Percentiles rank a stretch among this genome's conserved stretches.
These are phyloP conservation scores for Vitis riparia DNA, from an alignment of 164 flowering plant genomes.

Conservation along the genomic window DNA sequence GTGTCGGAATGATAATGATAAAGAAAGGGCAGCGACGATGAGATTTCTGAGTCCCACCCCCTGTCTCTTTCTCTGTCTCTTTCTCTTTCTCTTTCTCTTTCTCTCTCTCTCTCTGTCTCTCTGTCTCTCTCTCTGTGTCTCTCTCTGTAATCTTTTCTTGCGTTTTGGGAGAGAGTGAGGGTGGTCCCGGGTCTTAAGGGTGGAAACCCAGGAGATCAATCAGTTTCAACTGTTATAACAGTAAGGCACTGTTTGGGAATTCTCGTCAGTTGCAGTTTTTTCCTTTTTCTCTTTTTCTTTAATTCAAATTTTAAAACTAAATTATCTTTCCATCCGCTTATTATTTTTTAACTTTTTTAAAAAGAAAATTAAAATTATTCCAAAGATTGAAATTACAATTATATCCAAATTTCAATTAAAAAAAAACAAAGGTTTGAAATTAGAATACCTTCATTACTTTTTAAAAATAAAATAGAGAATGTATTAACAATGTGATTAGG, in stretches of 20 bases:
- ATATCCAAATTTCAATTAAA: too few species aligned
- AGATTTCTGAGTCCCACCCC: neutral
- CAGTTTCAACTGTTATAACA: constrained; percentile 7
- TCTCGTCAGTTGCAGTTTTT: too few species aligned
- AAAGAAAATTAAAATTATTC: too few species aligned
- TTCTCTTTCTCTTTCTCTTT: neutral
- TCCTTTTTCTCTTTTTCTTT: too few species aligned
- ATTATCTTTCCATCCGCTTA: too few species aligned
- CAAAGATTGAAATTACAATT: too few species aligned
- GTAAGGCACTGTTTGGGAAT: constrained; percentile 10
- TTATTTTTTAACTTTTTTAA: too few species aligned
- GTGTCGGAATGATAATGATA: neutral
- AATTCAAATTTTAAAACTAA: too few species aligned
- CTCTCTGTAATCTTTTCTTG: neutral
- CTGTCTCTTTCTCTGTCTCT: neutral
- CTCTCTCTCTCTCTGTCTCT: constrained; percentile 1
- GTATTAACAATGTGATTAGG: too few species aligned
- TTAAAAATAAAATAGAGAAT: too few species aligned
- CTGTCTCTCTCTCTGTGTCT: neutral
- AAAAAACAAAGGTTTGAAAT: too few species aligned
- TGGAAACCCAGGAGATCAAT: constrained; percentile 11
- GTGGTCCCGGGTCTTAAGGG: constrained; percentile 42
- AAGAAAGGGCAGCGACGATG: neutral
- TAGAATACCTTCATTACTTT: too few species aligned
- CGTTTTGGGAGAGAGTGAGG: constrained; percentile 7